Evolutionary conservation across 768 basidiomycete genomes (phyloP).

Genomic region (Rubroboletus pulcherrimus): DNA sequence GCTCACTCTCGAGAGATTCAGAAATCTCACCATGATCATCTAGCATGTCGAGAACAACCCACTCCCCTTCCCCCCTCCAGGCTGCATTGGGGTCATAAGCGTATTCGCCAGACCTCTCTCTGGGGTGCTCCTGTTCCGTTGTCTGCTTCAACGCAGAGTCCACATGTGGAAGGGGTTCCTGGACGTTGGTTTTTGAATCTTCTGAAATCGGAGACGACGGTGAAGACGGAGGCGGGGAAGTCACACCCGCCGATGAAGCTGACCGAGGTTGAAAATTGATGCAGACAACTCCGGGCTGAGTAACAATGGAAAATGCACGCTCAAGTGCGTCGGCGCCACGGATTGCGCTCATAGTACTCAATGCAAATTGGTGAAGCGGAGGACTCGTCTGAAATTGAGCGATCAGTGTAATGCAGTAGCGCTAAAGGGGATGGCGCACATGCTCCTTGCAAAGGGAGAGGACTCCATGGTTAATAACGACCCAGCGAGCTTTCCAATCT

Average conservation of each 20-base stretch:
- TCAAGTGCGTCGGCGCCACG: conserved; percentile 44
- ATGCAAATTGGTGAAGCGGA: conserved; percentile 38
- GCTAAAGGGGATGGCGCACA: conserved; percentile 25
- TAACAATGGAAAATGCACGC: conserved; percentile 20
- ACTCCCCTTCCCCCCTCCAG: conserved; percentile 35
- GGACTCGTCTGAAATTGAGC: conserved; percentile 33
- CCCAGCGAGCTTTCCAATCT: conserved; percentile 64
- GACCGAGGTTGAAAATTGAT: conserved; percentile 34
- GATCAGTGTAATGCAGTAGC: conserved; percentile 1
- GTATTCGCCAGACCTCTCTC: neutral
- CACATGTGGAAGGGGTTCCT: neutral
- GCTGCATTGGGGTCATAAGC: conserved; percentile 5
- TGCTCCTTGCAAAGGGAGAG: conserved; percentile 53
- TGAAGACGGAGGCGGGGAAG: conserved; percentile 17
- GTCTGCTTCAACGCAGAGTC: conserved; percentile 1
- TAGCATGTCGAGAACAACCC: conserved; percentile 51
- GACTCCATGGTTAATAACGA: conserved; percentile 54
- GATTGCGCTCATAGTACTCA: conserved; percentile 41
- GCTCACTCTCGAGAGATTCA: neutral
- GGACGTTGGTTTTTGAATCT: conserved; percentile 2
- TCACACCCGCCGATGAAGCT: neutral
- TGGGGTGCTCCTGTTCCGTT: neutral
- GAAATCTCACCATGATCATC: conserved; percentile 38
- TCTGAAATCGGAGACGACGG: conserved; percentile 28
- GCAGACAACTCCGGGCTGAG: conserved; percentile 36